These are phyloP conservation scores for Kalanchoe fedtschenkoi DNA, from an alignment of 164 flowering plant genomes.

Conservation along the genomic window DNA sequence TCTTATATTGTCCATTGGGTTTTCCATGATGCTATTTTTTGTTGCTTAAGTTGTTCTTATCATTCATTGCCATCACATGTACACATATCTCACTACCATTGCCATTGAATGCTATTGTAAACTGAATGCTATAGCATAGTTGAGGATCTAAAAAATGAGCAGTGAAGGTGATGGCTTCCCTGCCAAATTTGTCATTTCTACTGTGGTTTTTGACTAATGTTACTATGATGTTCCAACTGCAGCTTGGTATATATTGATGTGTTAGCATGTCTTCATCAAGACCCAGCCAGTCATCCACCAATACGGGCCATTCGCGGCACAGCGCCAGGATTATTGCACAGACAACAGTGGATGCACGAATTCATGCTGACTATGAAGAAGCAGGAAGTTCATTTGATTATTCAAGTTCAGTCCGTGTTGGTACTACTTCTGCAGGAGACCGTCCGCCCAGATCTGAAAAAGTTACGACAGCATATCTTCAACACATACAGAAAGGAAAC, in stretches of 20 bases:
- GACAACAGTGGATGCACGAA: slow-evolving; percentile 83
- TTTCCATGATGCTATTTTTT: not conserved
- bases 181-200: not conserved
- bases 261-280: slow-evolving; percentile 56
- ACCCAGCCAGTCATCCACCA: slow-evolving; percentile 50
- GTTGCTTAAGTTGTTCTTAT: not conserved
- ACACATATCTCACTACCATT: not conserved
- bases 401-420: slow-evolving; percentile 52
- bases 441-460: slow-evolving; percentile 49
- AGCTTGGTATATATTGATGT: not conserved
- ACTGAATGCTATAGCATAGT: not conserved
- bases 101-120: not conserved
- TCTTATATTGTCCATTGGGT: not conserved
- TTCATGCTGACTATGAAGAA: slow-evolving; percentile 79
- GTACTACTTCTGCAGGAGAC: slow-evolving; percentile 15
- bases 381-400: slow-evolving; percentile 83
- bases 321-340: slow-evolving; percentile 78
- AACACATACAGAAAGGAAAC: slow-evolving; percentile 77
- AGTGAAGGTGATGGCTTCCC: not conserved
- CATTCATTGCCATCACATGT: slow-evolving; percentile 1
- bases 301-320: slow-evolving; percentile 50
- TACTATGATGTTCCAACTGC: not conserved
- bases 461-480: slow-evolving; percentile 74
- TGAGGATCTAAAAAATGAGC: not conserved
- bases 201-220: not conserved